These are phyloP conservation scores for Pseudozyma sp. DNA, from an alignment of 1,284 basidiomycete genomes.

Conservation along the genomic window DNA sequence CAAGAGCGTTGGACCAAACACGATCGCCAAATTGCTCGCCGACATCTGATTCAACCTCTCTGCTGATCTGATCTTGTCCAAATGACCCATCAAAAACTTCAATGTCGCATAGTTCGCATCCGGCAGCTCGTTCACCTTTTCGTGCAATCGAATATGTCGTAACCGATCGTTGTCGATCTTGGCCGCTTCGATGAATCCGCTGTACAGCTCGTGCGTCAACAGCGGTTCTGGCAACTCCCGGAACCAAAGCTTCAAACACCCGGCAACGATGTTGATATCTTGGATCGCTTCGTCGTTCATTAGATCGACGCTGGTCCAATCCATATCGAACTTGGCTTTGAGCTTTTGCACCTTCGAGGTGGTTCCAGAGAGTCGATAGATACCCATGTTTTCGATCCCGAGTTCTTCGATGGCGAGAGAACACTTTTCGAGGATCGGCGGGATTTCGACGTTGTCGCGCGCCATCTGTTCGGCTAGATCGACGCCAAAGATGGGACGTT, in stretches of 20 bases:
- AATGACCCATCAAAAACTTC: slow-evolving; percentile 93
- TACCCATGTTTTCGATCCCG: slow-evolving; percentile 83
- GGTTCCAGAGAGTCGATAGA: slow-evolving; percentile 93
- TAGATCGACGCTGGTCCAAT: slow-evolving; percentile 64
- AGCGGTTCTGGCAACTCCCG: slow-evolving; percentile 95
- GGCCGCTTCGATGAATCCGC: slow-evolving; percentile 93
- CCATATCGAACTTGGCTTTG: slow-evolving; percentile 81
- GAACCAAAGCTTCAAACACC: slow-evolving; percentile 94
- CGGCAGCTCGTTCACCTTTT: slow-evolving; percentile 95
- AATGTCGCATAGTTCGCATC: slow-evolving; percentile 98
- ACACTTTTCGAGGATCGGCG: slow-evolving; percentile 87
- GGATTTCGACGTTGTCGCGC: slow-evolving; percentile 88
- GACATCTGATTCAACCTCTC: slow-evolving; percentile 86
- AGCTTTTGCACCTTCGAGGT: slow-evolving; percentile 86
- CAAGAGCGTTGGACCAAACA: slow-evolving; percentile 91
- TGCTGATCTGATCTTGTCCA: slow-evolving; percentile 73
- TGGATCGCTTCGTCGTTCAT: slow-evolving; percentile 70
- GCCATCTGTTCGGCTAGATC: slow-evolving; percentile 90
- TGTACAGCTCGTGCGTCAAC: slow-evolving; percentile 84
- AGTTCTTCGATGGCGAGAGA: slow-evolving; percentile 84
- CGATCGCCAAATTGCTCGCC: slow-evolving; percentile 90
- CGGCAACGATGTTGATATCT: slow-evolving; percentile 95
- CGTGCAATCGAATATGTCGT: slow-evolving; percentile 91
- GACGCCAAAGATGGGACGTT: slow-evolving; percentile 79
- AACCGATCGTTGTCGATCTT: slow-evolving; percentile 78